These are phyloP conservation scores for Leccinum disarticulatum DNA, from an alignment of 768 basidiomycete species.

Conservation along the genomic window DNA sequence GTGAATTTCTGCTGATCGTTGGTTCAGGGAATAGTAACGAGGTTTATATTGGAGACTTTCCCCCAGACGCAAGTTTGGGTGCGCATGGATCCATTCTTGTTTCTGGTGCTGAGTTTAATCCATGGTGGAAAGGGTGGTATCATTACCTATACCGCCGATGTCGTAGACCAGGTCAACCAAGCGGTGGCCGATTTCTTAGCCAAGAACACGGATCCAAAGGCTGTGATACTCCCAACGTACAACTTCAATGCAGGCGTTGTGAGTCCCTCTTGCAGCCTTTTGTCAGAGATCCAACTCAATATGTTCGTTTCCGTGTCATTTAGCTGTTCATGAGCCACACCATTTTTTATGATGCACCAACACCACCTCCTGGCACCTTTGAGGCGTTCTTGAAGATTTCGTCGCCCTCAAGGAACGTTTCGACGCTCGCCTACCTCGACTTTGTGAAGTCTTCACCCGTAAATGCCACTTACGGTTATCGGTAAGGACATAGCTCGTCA, in stretches of 20 bases:
- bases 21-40: not conserved
- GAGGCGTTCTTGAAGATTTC: not conserved
- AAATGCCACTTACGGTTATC: not conserved
- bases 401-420: not conserved
- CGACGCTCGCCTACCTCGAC: conserved; percentile 6
- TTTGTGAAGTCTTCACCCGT: conserved; percentile 5
- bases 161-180: conserved; percentile 3
- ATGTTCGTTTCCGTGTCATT: not conserved
- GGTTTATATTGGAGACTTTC: not conserved
- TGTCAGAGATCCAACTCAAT: not conserved
- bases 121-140: conserved; percentile 44
- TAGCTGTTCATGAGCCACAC: not conserved
- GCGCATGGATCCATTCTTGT: not conserved
- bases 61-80: not conserved
- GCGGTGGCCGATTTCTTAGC: conserved; percentile 15
- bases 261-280: not conserved
- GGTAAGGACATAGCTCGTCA: not conserved
- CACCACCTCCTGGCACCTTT: not conserved
- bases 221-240: not conserved
- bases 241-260: not conserved
- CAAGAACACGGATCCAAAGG: conserved; percentile 14
- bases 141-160: conserved; percentile 28
- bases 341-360: not conserved
- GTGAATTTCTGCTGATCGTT: not conserved
- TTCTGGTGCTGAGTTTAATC: not conserved